Conservation (phyloP, 177 flowering plant species). For the Vitis hybrid region DNA sequence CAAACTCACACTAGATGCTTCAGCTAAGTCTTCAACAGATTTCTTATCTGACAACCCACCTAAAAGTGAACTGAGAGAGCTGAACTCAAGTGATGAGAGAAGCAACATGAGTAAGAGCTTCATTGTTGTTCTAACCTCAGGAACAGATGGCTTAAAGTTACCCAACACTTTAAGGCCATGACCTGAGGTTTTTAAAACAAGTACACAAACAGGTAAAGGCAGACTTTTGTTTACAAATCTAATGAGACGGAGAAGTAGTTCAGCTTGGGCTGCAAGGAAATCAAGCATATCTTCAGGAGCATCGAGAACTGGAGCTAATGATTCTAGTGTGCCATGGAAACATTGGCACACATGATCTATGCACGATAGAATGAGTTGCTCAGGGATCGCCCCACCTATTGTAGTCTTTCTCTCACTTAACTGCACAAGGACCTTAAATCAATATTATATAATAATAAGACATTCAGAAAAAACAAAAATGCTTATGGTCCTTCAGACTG, state of each 20-base stretch:
- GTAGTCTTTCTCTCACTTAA: constrained; percentile 23
- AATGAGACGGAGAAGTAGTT: constrained; percentile 59
- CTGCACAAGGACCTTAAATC: constrained; percentile 35
- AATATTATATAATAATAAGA: not conserved
- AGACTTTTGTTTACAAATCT: constrained; percentile 32
- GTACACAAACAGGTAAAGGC: constrained; percentile 28
- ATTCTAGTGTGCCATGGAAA: constrained; percentile 40
- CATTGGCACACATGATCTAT: constrained; percentile 48
- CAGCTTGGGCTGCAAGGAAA: constrained; percentile 60
- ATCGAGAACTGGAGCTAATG: constrained; percentile 39
- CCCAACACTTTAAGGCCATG: constrained; percentile 55
- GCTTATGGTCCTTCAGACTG: not conserved
- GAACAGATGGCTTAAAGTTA: constrained; percentile 35
- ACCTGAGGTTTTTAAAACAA: constrained; percentile 53
- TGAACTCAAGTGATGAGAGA: constrained; percentile 45
- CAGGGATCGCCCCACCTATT: constrained; percentile 33
- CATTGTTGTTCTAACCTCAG: constrained; percentile 31
- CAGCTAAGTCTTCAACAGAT: constrained; percentile 36
- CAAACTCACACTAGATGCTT: constrained; percentile 50
- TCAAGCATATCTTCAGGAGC: constrained; percentile 45
- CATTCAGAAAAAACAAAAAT: not conserved
- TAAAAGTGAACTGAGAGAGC: constrained; percentile 17
- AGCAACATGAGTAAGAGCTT: constrained; percentile 54
- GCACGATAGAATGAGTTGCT: constrained; percentile 44
- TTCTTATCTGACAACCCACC: constrained; percentile 20